These are phyloP conservation scores for Emergomyces pasteurianus DNA, from an alignment of 2,329 filamentous ascomycete species.

Conservation along the genomic window DNA sequence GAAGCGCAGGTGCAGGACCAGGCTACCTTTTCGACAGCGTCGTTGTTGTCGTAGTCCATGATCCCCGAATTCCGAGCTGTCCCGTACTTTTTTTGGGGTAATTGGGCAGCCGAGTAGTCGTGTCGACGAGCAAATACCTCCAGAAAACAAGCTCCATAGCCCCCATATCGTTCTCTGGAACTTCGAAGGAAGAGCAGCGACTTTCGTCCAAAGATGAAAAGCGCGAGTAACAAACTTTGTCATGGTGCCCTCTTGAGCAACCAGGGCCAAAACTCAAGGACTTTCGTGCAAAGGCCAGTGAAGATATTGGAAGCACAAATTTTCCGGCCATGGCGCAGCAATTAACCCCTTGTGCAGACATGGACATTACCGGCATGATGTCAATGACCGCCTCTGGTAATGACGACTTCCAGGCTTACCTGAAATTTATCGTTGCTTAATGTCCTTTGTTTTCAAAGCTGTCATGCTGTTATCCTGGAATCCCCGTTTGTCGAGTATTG, in stretches of 20 bases:
- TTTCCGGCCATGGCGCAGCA: background rate
- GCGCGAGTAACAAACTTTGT: background rate
- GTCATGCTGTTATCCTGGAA: background rate
- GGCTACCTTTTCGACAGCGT: background rate
- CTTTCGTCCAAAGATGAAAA: background rate
- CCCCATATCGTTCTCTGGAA: background rate
- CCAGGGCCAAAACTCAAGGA: background rate
- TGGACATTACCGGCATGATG: background rate
- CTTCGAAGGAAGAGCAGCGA: background rate
- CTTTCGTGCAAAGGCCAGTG: background rate
- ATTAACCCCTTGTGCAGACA: background rate
- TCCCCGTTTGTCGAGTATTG: background rate
- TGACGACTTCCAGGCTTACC: background rate
- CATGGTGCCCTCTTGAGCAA: background rate
- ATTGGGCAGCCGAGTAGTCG: background rate
- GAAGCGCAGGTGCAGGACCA: background rate
- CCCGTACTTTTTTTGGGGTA: background rate
- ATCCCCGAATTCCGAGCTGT: background rate
- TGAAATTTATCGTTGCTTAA: background rate
- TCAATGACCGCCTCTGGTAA: background rate
- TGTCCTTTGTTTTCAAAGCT: background rate
- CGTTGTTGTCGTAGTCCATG: background rate
- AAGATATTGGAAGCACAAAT: background rate
- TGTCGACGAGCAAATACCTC: background rate
- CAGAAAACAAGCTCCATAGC: no score